A percentile compares a stretch with the other conserved stretches of the same genome.
phyloP scores from a whole-genome alignment of 345 rosid genomes.

The Populus simonii region DNA sequence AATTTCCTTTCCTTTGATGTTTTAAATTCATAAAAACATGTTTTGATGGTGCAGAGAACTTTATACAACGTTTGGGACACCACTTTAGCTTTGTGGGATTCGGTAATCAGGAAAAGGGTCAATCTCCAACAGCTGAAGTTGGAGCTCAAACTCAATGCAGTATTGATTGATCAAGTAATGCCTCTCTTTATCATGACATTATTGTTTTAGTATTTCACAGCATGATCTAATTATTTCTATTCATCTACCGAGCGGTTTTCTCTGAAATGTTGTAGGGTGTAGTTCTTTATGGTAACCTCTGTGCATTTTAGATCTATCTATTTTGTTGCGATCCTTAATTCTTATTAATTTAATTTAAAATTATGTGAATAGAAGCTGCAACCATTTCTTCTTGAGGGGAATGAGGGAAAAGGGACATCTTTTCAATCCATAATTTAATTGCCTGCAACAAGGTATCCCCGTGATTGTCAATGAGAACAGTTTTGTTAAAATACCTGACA shows the following conservation, averaged over 20 bases:
- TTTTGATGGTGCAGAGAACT: conserved; percentile 55
- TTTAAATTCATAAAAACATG: conserved; percentile 18
- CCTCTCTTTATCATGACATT: conserved; percentile 18
- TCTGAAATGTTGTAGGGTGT: neutral
- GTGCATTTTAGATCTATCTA: neutral
- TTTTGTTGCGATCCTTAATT: neutral
- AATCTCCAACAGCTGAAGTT: conserved; percentile 63
- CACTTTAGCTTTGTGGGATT: conserved; percentile 59
- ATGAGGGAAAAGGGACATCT: neutral
- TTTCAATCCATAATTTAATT: neutral
- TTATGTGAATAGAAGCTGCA: neutral
- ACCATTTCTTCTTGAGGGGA: neutral
- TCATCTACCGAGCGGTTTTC: neutral
- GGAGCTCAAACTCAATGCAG: conserved; percentile 70
- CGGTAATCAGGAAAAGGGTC: conserved; percentile 62
- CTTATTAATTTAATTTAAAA: neutral
- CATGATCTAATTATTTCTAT: neutral
- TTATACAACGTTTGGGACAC: conserved; percentile 66
- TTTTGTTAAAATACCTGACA: neutral
- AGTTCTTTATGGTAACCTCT: neutral
- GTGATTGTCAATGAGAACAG: neutral
- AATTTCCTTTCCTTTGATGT: neutral
- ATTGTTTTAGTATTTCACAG: neutral
- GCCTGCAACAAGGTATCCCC: neutral
- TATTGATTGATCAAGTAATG: conserved; percentile 68